Evolutionary conservation across 495 filamentous ascomycete genomes (phyloP), one percentile per base, ranked within the genome.

Genomic region (Daldinia loculata): DNA sequence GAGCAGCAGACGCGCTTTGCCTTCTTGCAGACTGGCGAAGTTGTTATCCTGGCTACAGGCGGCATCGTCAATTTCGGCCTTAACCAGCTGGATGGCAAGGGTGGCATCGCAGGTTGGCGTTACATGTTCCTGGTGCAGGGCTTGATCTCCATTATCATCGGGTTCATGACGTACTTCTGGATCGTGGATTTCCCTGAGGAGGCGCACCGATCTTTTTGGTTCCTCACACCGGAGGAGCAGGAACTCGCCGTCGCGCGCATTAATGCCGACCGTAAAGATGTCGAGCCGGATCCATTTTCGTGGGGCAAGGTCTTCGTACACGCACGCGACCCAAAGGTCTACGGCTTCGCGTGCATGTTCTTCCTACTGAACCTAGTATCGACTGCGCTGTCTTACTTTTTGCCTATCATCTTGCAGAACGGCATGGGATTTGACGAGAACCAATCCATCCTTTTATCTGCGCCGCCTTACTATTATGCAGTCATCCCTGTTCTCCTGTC

Each of bases 111-210:
- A 6, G 90, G 91, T 11, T 94, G 91, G 91, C 84, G 89, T 15
- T 93, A 90, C 87, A 93, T 92, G 88, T 93, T 88, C 63, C 74
- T 93, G 6, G 88, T 93, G 2, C 91, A 94, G 76, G 82, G 81
- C 3, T 34, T 84, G 0, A 88, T 91, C 61, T 80, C 90, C n/a
- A 87, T 83, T 67, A 78, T 91, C 1, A 78, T 94, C 45, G 90
- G 91, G 6, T 69, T 91, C n/a, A 58, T 84, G 4, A 93, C 89
- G 0, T 94, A 90, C 70, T 90, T 88, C 81, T 93, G 90, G 90
- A 93, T 94, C 76, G 83, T 93, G 27, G 91, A 93, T 70, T 95
- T 95, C 67, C 92, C 92, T 0, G 91, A 93, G 59, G 86, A 89
- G 7, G 83, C 88, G 0, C 82, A 86, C 53, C 77, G 77, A 3